Percentiles rank a stretch among this genome's conserved stretches.
phyloP scores from a whole-genome alignment of 345 rosid genomes.

The Moringa oleifera region DNA sequence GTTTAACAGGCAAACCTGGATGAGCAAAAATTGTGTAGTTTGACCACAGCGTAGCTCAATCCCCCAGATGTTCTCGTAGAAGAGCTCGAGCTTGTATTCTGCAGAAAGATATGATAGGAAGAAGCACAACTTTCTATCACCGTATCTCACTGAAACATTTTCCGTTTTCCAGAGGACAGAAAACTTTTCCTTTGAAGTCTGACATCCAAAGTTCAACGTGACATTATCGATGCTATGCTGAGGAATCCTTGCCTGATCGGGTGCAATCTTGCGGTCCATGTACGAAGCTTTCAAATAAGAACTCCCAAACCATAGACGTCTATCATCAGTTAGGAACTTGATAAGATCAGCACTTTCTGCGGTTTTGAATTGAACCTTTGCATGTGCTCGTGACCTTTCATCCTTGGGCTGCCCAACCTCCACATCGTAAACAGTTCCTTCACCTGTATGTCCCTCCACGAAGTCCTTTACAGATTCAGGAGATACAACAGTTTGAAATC shows the following conservation, averaged over 20 bases:
- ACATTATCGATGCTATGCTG: constrained; percentile 8
- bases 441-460: constrained; percentile 35
- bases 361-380: constrained; percentile 22
- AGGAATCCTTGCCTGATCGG: background rate
- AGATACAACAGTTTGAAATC: constrained; percentile 31
- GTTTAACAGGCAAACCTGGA: constrained; percentile 26
- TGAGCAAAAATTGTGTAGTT: constrained; percentile 14
- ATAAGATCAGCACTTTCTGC: background rate
- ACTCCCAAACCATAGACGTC: constrained; percentile 16
- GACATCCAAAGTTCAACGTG: constrained; percentile 29
- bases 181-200: constrained; percentile 14
- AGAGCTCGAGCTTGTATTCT: constrained; percentile 30
- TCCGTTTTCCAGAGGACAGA: constrained; percentile 23
- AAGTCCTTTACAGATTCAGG: constrained; percentile 27
- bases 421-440: constrained; percentile 30
- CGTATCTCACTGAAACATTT: constrained; percentile 19
- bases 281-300: constrained; percentile 19
- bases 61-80: constrained; percentile 31
- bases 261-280: constrained; percentile 6
- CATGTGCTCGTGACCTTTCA: constrained; percentile 16
- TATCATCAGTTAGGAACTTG: background rate
- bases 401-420: constrained; percentile 20
- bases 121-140: constrained; percentile 20
- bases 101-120: constrained; percentile 7
- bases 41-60: constrained; percentile 16